A percentile compares a stretch with the other conserved stretches of the same genome.
phyloP scores from a whole-genome alignment of 176 grass and related monocot species.

The Ananas comosus region DNA sequence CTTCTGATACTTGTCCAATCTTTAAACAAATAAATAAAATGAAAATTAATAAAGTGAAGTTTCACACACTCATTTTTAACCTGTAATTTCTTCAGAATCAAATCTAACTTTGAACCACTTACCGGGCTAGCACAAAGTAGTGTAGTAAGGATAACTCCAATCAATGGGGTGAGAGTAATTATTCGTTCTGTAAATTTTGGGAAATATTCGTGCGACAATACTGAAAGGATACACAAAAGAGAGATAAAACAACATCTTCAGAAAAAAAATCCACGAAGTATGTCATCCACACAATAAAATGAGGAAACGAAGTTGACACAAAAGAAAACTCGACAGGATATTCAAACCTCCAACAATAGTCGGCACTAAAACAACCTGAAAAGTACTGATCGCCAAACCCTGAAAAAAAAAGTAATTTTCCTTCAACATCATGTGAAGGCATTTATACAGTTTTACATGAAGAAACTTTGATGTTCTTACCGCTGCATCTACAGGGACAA shows the following conservation, averaged over 20 bases:
- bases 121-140: constrained; percentile 96
- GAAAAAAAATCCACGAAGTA: constrained; percentile 3
- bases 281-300: not conserved
- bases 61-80: not conserved
- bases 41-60: not conserved
- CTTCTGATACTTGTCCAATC: constrained; percentile 94
- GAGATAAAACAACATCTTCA: constrained; percentile 11
- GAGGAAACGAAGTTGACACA: not conserved
- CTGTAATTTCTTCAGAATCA: too few species aligned
- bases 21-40: constrained; percentile 12
- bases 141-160: constrained; percentile 88
- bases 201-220: constrained; percentile 80
- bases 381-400: constrained; percentile 96
- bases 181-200: constrained; percentile 76
- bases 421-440: constrained; percentile 5
- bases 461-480: constrained; percentile 41
- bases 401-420: constrained; percentile 20
- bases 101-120: constrained; percentile 22
- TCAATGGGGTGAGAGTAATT: constrained; percentile 63
- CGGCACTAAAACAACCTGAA: constrained; percentile 89
- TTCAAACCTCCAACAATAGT: constrained; percentile 78
- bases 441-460: constrained; percentile 2
- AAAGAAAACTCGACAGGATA: constrained; percentile 16
- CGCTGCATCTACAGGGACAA: constrained; percentile 90
- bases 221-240: constrained; percentile 40